Base-by-base conservation (phyloP, 2,329 filamentous ascomycete genomes). In the Fusarium sp. region DNA sequence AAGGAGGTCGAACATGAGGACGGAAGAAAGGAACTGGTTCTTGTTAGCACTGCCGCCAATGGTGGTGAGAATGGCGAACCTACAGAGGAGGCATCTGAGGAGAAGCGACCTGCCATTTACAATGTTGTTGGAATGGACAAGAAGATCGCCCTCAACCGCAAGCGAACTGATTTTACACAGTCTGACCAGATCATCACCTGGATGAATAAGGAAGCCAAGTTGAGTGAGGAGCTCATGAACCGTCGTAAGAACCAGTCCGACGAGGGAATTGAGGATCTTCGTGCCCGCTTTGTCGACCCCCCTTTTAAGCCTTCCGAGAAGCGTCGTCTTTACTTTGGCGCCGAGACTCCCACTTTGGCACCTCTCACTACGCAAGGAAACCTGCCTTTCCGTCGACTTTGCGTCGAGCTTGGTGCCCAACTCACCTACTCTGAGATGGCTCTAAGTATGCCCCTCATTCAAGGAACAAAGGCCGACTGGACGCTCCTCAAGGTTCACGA, bases 351-450 rank as follows among this genome's bases (percentile, higher is more conserved):
- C 1, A 89, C 94, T 13, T 84, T 99, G n/a, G 96, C 96, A 7
- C 96, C 96, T 37, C 85, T 99, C 50, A 99, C 96, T 2, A 99
- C 96, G 0, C 96, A 98, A 81, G 96, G 96, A 46, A 99, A 99
- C 75, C 85, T 98, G 49, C 96, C 96, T 2, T 99, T 97, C 83
- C 91, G 96, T 59, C 89, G 96, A 51, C 88, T 99, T 30, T 98
- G 94, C 76, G 90, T 93, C 14, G 91, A 94, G 58, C 86, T 98
- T 25, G 96, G 96, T 37, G 94, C 94, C 28, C 92, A 98, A 77
- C 85, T 97, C 50, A 99, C 96, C 1, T 99, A 97, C 83, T 98
- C 95, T 1, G 96, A 99, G 81, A 99, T 99, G 96, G 96, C 95
- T 6, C 92, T 99, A 87, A 90, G 93, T 28, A 83, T 97, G 79